These are phyloP conservation scores for Silene noctiflora DNA, from an alignment of 179 eudicot species.

Conservation along the genomic window DNA sequence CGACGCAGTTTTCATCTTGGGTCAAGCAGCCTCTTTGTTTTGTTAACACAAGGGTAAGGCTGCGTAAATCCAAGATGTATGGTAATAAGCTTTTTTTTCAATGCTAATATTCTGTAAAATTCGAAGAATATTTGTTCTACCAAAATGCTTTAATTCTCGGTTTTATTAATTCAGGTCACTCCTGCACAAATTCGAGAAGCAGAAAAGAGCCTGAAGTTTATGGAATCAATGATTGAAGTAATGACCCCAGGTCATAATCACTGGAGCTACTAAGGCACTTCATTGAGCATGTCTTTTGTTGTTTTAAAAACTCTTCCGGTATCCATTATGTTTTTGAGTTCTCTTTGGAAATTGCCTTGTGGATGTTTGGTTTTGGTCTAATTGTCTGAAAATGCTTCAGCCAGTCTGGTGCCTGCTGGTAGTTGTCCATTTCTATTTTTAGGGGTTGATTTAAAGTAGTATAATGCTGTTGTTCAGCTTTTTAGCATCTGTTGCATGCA, in stretches of 20 bases:
- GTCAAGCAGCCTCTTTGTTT: too few species aligned
- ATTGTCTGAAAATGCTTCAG: conserved; percentile 7
- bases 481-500: conserved; percentile 6
- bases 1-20: too few species aligned
- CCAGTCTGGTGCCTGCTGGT: not conserved
- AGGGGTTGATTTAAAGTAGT: conserved; percentile 3
- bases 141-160: not conserved
- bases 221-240: conserved; percentile 93
- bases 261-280: not conserved
- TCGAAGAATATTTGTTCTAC: not conserved
- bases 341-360: not conserved
- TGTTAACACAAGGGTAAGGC: too few species aligned
- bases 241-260: conserved; percentile 80
- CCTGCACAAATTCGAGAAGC: conserved; percentile 99
- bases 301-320: not conserved
- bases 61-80: not conserved
- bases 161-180: conserved; percentile 50
- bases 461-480: not conserved
- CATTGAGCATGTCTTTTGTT: conserved; percentile 7
- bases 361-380: conserved; percentile 3
- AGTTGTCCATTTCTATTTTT: not conserved
- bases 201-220: conserved; percentile 77
- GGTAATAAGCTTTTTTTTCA: not conserved
- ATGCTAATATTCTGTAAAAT: not conserved
- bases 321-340: not conserved